Evolutionary conservation across 2,329 filamentous ascomycete species (phyloP).

Genomic region (Ophiocordyceps robertsii): DNA sequence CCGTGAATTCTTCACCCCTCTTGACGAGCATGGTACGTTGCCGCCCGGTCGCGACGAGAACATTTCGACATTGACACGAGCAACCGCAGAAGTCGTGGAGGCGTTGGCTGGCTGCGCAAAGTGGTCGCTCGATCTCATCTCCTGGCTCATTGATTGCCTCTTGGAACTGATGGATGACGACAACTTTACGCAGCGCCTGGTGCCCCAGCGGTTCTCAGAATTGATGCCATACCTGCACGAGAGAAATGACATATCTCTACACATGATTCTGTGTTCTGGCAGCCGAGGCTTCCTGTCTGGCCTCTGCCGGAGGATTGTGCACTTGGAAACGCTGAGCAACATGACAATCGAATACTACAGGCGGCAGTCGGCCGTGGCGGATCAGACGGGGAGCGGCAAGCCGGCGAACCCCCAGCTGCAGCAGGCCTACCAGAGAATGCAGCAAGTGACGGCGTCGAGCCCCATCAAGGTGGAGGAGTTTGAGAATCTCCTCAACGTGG

Average conservation of each 20-base stretch:
- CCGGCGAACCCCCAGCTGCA: slow-evolving; percentile 39
- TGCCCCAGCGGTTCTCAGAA: slow-evolving; percentile 30
- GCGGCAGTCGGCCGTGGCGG: slow-evolving; percentile 24
- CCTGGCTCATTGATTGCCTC: slow-evolving; percentile 47
- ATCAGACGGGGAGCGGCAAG: slow-evolving; percentile 22
- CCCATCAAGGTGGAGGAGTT: slow-evolving; percentile 48
- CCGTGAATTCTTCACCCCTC: slow-evolving; percentile 41
- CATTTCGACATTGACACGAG: slow-evolving; percentile 3
- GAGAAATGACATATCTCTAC: slow-evolving; percentile 44
- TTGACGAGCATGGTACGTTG: slow-evolving; percentile 42
- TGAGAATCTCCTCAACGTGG: slow-evolving; percentile 42
- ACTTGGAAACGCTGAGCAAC: slow-evolving; percentile 37
- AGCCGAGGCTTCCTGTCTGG: slow-evolving; percentile 60
- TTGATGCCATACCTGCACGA: slow-evolving; percentile 37
- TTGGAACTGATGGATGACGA: slow-evolving; percentile 40
- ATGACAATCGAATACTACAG: slow-evolving; percentile 39
- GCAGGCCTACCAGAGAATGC: slow-evolving; percentile 40
- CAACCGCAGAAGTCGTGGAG: slow-evolving; percentile 49
- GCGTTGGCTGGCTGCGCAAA: slow-evolving; percentile 60
- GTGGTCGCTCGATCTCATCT: slow-evolving; percentile 63
- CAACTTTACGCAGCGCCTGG: slow-evolving; percentile 36
- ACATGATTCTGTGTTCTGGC: slow-evolving; percentile 58
- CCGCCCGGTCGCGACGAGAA: not conserved
- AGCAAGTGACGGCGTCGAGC: slow-evolving; percentile 32
- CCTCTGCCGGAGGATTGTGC: slow-evolving; percentile 48